These are phyloP conservation scores for Coriolopsis trogii DNA, from an alignment of 1,284 basidiomycete species.

Conservation along the genomic window DNA sequence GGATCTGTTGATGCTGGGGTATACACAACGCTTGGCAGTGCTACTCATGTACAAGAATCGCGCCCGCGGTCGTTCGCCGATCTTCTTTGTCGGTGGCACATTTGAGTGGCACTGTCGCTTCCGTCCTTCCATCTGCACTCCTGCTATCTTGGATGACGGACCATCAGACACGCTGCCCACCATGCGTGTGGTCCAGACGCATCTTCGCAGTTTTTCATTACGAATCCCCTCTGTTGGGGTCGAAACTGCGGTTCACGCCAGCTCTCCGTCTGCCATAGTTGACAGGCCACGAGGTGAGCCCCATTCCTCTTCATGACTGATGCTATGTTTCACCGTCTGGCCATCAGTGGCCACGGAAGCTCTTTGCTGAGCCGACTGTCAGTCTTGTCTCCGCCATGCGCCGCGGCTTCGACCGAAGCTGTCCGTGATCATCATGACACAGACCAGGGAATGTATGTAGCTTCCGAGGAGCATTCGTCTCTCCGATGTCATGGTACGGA, in stretches of 20 bases:
- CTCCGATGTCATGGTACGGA: too few species aligned
- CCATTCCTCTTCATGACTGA: background rate
- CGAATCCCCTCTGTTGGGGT: too few species aligned
- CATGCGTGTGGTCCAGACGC: background rate
- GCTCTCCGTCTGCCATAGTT: background rate
- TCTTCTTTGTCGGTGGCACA: constrained; percentile 4
- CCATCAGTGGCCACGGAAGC: background rate
- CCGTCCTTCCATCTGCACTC: background rate
- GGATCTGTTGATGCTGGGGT: too few species aligned
- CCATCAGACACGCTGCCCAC: background rate
- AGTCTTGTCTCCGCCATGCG: too few species aligned
- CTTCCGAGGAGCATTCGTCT: too few species aligned
- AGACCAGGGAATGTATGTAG: too few species aligned
- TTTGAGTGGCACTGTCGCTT: constrained; percentile 1
- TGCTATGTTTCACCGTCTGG: background rate
- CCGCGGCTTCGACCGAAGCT: too few species aligned
- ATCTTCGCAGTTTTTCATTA: too few species aligned
- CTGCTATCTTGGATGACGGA: background rate
- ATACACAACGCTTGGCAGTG: too few species aligned
- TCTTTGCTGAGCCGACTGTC: background rate
- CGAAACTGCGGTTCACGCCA: background rate
- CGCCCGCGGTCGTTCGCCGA: too few species aligned
- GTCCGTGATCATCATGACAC: too few species aligned
- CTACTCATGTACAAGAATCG: too few species aligned
- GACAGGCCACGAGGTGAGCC: constrained; percentile 1